These are phyloP conservation scores for Aspergillus funiculosus DNA, from an alignment of 495 filamentous ascomycete genomes.

Conservation along the genomic window DNA sequence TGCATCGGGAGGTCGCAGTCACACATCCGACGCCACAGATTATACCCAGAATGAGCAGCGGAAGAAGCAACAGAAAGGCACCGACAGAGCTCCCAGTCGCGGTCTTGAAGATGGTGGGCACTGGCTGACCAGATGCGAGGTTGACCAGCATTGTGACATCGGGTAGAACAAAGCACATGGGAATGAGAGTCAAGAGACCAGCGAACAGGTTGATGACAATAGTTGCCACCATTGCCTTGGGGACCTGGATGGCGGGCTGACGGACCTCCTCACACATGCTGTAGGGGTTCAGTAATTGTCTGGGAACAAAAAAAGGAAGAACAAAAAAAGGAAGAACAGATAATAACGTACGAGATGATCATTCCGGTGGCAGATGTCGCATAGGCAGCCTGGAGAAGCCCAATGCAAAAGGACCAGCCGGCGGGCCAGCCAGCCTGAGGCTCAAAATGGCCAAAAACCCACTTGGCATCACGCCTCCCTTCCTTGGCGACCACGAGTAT, in stretches of 20 bases:
- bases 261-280: constrained; percentile 64
- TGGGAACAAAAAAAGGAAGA: background rate
- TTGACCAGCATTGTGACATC: constrained; percentile 43
- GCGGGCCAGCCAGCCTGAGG: constrained; percentile 34
- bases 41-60: constrained; percentile 52
- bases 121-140: constrained; percentile 50
- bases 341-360: constrained; percentile 45
- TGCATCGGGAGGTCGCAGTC: constrained; percentile 53
- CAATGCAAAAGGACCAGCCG: constrained; percentile 59
- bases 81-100: constrained; percentile 47
- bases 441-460: constrained; percentile 38
- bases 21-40: constrained; percentile 52
- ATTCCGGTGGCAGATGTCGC: constrained; percentile 55
- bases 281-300: background rate
- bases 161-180: constrained; percentile 60
- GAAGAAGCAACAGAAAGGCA: constrained; percentile 49
- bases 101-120: constrained; percentile 54
- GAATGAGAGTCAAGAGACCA: constrained; percentile 63
- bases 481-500: constrained; percentile 52
- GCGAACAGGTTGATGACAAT: constrained; percentile 64
- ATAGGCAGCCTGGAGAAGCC: constrained; percentile 56
- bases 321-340: background rate
- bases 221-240: constrained; percentile 66
- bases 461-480: constrained; percentile 46
- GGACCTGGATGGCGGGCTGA: constrained; percentile 58